Evolutionary conservation across 2,329 filamentous ascomycete species (phyloP).

Genomic region (Juglanconis sp.): DNA sequence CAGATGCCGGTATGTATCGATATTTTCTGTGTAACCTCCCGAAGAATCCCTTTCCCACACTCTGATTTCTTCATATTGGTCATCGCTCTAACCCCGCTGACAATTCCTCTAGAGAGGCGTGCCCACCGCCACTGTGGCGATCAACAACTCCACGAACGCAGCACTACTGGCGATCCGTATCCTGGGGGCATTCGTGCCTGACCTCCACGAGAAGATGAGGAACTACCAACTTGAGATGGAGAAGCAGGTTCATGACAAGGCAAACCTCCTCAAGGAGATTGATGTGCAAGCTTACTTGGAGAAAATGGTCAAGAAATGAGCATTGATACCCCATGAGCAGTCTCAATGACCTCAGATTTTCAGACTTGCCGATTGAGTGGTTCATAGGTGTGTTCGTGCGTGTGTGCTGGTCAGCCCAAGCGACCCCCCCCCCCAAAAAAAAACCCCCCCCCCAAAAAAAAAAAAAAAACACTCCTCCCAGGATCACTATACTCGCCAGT

Average conservation of each 20-base stretch:
- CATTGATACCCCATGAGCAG: background rate
- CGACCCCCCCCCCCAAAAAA: too few relatives aligned
- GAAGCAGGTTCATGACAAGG: constrained; percentile 63
- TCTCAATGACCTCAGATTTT: background rate
- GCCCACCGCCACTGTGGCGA: constrained; percentile 72
- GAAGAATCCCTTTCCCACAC: constrained; percentile 26
- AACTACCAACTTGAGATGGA: constrained; percentile 62
- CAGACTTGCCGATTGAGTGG: too few relatives aligned
- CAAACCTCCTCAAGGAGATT: constrained; percentile 50
- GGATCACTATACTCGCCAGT: too few relatives aligned
- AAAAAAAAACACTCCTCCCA: too few relatives aligned
- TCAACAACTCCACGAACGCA: constrained; percentile 78
- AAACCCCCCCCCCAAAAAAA: too few relatives aligned
- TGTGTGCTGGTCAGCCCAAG: too few relatives aligned
- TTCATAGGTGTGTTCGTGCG: too few relatives aligned
- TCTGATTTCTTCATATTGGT: constrained; percentile 27
- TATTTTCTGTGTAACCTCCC: background rate
- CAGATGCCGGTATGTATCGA: constrained; percentile 64
- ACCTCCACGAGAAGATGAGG: constrained; percentile 55
- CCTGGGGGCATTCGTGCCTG: constrained; percentile 54
- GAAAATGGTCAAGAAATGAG: constrained; percentile 30
- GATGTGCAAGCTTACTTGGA: constrained; percentile 56
- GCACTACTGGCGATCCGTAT: constrained; percentile 69
- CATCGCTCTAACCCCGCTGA: constrained; percentile 27
- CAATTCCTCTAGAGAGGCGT: constrained; percentile 50